A percentile compares a stretch with the other conserved stretches of the same genome.
Conservation (phyloP, 306 rosid species). For the Prunus padus region DNA sequence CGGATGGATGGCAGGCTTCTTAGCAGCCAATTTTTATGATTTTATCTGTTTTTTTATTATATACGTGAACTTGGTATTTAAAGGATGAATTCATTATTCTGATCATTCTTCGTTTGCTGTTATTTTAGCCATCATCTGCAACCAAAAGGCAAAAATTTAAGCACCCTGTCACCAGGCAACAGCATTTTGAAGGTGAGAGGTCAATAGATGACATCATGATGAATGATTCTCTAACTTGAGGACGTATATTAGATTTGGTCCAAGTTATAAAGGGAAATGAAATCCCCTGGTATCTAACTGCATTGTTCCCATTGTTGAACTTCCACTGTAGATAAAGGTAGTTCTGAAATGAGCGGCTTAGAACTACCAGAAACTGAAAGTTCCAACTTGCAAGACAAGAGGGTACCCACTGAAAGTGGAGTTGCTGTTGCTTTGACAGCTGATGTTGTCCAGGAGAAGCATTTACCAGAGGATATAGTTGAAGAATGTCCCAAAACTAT, state of each 20-base stretch:
- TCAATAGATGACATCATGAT: slow-evolving; percentile 16
- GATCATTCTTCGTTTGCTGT: slow-evolving; percentile 19
- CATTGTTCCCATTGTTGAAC: slow-evolving; percentile 22
- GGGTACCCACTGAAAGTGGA: slow-evolving; percentile 23
- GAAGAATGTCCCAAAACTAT: slow-evolving; percentile 32
- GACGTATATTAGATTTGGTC: slow-evolving; percentile 9
- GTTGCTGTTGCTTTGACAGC: slow-evolving; percentile 24
- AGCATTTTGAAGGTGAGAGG: slow-evolving; percentile 55
- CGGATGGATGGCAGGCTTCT: background rate
- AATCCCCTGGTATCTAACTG: slow-evolving; percentile 20
- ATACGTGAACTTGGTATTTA: background rate
- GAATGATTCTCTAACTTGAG: slow-evolving; percentile 14
- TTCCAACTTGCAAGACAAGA: slow-evolving; percentile 30
- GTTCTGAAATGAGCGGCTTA: slow-evolving; percentile 29
- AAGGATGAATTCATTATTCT: slow-evolving; percentile 11
- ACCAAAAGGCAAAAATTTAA: slow-evolving; percentile 53
- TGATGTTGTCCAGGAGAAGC: slow-evolving; percentile 39
- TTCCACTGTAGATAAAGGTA: slow-evolving; percentile 44
- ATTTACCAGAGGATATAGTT: slow-evolving; percentile 33
- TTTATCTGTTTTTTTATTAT: background rate
- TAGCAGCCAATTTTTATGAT: background rate
- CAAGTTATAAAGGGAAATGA: slow-evolving; percentile 20
- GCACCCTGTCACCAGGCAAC: slow-evolving; percentile 41
- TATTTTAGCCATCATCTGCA: slow-evolving; percentile 53
- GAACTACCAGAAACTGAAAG: slow-evolving; percentile 33